phyloP scores from a whole-genome alignment of 2,329 filamentous ascomycete genomes.

The Juglanconis oblonga region DNA sequence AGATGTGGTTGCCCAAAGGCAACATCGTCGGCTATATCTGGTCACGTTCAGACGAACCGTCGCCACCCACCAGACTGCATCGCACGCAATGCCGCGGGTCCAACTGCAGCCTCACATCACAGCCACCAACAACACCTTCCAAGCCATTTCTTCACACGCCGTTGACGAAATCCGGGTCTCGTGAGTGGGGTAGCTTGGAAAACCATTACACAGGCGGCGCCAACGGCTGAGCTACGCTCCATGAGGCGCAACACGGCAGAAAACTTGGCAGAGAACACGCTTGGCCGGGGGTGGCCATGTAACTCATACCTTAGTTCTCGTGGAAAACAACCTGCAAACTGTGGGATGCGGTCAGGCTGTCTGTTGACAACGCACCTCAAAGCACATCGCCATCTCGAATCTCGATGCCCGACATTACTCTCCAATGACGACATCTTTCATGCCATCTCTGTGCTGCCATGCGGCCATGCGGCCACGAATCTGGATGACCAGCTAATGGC shows the following conservation, averaged over 20 bases:
- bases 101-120: not conserved
- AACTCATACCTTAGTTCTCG: not conserved
- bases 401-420: not conserved
- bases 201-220: not conserved
- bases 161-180: conserved; percentile 6
- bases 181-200: conserved; percentile 6
- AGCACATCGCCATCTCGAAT: not conserved
- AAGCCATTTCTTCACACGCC: not conserved
- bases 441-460: not conserved
- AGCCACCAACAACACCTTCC: not conserved
- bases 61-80: not conserved
- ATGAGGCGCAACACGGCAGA: not conserved
- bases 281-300: not conserved
- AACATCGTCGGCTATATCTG: not conserved
- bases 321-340: not conserved
- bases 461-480: not conserved
- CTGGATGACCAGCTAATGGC: not conserved
- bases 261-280: conserved; percentile 5
- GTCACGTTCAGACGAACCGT: not conserved
- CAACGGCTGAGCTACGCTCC: not conserved
- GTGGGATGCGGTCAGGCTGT: not conserved
- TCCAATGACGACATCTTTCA: not conserved
- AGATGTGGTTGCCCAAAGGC: not conserved
- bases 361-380: too few relatives aligned
- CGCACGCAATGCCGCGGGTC: not conserved